Conservation (phyloP, 2,329 filamentous ascomycete species). For the Colletotrichum magnum region DNA sequence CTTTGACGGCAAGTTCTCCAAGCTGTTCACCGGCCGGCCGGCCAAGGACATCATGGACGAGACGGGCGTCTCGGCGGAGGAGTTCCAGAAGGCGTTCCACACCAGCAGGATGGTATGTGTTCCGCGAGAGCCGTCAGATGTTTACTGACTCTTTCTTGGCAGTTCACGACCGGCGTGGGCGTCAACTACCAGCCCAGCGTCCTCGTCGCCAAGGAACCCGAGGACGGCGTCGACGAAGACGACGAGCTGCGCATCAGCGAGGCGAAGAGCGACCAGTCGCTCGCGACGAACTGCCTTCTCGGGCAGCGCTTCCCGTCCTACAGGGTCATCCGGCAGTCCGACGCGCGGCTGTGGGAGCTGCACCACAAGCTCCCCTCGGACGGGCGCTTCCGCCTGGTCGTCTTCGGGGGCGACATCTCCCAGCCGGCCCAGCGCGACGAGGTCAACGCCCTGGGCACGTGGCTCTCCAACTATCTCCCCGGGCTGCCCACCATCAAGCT, state of each 20-base stretch:
- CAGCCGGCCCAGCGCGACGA: constrained; percentile 57
- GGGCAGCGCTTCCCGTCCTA: constrained; percentile 73
- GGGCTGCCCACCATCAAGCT: constrained; percentile 31
- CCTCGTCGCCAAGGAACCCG: constrained; percentile 68
- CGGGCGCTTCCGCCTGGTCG: constrained; percentile 70
- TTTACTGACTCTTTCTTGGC: not conserved
- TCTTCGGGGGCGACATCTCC: constrained; percentile 74
- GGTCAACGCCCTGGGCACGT: constrained; percentile 62
- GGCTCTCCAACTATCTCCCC: constrained; percentile 47
- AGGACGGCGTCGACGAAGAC: constrained; percentile 43
- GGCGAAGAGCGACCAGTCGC: constrained; percentile 52
- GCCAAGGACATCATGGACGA: constrained; percentile 72
- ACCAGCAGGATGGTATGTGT: constrained; percentile 63
- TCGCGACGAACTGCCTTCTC: constrained; percentile 61
- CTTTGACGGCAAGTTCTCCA: constrained; percentile 71
- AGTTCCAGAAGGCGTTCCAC: constrained; percentile 73
- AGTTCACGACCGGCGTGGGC: constrained; percentile 46
- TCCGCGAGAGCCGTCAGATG: not conserved
- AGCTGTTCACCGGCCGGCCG: constrained; percentile 69
- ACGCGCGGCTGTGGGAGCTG: constrained; percentile 70
- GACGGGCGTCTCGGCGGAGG: constrained; percentile 72
- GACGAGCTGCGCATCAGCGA: constrained; percentile 58
- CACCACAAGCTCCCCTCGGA: constrained; percentile 70
- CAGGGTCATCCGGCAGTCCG: constrained; percentile 72
- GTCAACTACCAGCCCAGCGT: constrained; percentile 71